Percentiles rank a stretch among this genome's conserved stretches.
Conservation (phyloP, 2,329 filamentous ascomycete genomes). For the Colletotrichum melonis region DNA sequence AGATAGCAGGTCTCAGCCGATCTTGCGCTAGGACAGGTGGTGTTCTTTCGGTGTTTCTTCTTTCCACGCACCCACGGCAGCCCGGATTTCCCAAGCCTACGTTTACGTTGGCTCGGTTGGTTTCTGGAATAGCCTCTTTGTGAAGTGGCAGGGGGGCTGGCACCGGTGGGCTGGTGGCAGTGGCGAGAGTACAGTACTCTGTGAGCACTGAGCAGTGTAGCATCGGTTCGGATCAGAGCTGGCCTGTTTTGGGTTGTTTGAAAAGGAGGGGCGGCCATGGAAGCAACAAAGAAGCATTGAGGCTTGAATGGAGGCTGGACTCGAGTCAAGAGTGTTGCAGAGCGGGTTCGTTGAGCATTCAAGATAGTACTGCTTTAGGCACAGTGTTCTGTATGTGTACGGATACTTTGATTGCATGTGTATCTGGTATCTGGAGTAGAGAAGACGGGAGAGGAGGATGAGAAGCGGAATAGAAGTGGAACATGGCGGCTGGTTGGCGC, state of each 20-base stretch:
- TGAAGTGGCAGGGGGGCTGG: not conserved
- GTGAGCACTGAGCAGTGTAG: not conserved
- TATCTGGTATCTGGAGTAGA: too few species aligned
- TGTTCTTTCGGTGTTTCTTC: not conserved
- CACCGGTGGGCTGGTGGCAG: not conserved
- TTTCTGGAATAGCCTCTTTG: not conserved
- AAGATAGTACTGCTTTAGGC: not conserved
- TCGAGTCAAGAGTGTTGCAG: not conserved
- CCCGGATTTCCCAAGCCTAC: not conserved
- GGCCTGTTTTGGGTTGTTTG: slow-evolving; percentile 21
- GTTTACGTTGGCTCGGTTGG: not conserved
- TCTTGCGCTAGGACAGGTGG: slow-evolving; percentile 39
- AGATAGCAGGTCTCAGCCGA: slow-evolving; percentile 44
- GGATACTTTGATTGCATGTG: too few species aligned
- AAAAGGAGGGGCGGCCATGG: not conserved
- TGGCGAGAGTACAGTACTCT: not conserved
- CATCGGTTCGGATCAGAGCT: not conserved
- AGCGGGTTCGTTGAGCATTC: not conserved
- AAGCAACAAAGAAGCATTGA: slow-evolving; percentile 26
- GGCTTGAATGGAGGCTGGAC: not conserved
- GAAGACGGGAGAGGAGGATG: not conserved
- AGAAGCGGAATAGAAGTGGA: not conserved
- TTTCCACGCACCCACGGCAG: not conserved
- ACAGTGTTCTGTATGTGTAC: too few species aligned
- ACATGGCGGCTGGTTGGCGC: not conserved